Conservation (phyloP, 345 rosid genomes). For the Camelina laxa region DNA sequence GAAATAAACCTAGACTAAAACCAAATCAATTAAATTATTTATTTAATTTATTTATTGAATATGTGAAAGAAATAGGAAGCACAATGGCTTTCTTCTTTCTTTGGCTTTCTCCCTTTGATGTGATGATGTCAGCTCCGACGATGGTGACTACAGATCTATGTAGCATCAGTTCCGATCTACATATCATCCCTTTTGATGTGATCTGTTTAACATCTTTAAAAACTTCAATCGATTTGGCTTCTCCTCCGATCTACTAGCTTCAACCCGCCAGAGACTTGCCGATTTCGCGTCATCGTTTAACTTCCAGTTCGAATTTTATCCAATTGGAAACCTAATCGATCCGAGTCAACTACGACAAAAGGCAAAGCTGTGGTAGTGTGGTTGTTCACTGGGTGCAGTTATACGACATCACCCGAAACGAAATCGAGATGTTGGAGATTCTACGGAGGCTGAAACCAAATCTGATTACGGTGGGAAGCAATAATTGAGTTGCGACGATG, state of each 20-base stretch:
- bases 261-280: conserved; percentile 82
- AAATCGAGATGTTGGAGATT: conserved; percentile 38
- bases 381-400: conserved; percentile 93
- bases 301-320: conserved; percentile 79
- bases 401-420: conserved; percentile 82
- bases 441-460: conserved; percentile 62
- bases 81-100: too few species aligned
- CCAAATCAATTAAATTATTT: too few species aligned
- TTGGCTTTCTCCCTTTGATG: too few species aligned
- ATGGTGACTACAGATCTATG: too few species aligned
- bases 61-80: too few species aligned
- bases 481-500: conserved; percentile 72
- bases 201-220: conserved; percentile 79
- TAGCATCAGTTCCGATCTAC: too few species aligned
- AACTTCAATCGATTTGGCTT: conserved; percentile 82
- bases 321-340: conserved; percentile 61
- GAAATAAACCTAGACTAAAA: too few species aligned
- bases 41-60: too few species aligned
- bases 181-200: too few species aligned
- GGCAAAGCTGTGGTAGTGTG: conserved; percentile 63
- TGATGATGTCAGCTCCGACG: too few species aligned
- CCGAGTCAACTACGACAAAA: conserved; percentile 59
- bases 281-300: conserved; percentile 79
- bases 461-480: conserved; percentile 82
- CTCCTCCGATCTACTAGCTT: conserved; percentile 72